Evolutionary conservation across 345 rosid genomes (phyloP), one percentile per base, ranked within the genome.

Genomic region (Chamaenerion angustifolium): DNA sequence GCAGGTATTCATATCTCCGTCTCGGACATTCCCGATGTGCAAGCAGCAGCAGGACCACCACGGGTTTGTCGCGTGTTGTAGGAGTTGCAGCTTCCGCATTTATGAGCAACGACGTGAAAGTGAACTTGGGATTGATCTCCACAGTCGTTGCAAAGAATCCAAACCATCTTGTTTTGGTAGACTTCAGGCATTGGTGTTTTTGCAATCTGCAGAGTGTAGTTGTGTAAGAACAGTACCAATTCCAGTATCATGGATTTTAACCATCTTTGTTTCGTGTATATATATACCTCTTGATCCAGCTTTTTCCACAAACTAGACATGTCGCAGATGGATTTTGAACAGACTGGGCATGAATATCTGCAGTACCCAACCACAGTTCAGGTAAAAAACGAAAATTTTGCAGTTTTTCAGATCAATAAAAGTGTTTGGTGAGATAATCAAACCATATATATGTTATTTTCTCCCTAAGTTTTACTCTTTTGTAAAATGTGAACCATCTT

Each of bases 101-200:
- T 88, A 49, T 76, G 80, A 1, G 93, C 97, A 5, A 82, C 51
- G 10, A 85, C 41, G 60, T 88, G 95, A 66, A 82, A 88, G 54
- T 69, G 76, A 13, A 82, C 85, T 1, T 65, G 68, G 8, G 80
- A 68, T 50, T 74, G 82, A 43, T 70, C 62, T 4, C 83, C 78
- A 6, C 95, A 88, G 47, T 88, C 97, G 15, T 88, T 85, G 83
- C 95, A 88, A 3, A 88, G 87, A 49, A 88, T 85, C 97, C 89
- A 88, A 14, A 83, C 95, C 87, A 70, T 80, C 70, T 82, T 85
- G 56, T 75, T 69, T 62, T 71, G 78, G 64, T 76, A 85, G 6
- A 60, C 23, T 51, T 68, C 74, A 43, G 97, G 97, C 95, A 82
- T 82, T 27, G 77, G 95, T 51, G 80, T 73, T 56, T 78, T 69